Evolutionary conservation across 768 basidiomycete genomes (phyloP).

Genomic region (Auricularia sp.): DNA sequence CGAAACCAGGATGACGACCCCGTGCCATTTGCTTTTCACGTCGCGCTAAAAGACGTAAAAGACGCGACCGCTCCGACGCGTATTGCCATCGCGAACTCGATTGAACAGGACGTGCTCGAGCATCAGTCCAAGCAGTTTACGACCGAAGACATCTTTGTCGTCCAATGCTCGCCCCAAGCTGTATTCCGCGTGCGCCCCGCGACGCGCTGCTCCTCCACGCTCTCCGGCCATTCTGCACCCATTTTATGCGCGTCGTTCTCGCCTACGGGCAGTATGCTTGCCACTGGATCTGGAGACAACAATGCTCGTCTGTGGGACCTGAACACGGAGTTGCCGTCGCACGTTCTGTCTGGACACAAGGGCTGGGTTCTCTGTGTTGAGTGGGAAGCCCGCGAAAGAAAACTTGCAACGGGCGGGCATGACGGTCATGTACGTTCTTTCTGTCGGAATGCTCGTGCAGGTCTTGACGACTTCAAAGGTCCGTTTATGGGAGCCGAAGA

Average conservation of each 20-base stretch:
- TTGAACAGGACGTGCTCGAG: conserved; percentile 68
- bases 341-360: conserved; percentile 77
- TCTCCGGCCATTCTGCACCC: conserved; percentile 84
- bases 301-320: conserved; percentile 92
- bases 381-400: conserved; percentile 90
- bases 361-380: conserved; percentile 97
- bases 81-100: conserved; percentile 75
- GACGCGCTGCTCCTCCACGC: conserved; percentile 85
- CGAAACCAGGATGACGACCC: conserved; percentile 66
- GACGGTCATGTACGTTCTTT: conserved; percentile 65
- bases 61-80: conserved; percentile 53
- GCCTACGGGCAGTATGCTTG: conserved; percentile 82
- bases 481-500: conserved; percentile 88
- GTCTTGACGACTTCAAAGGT: conserved; percentile 30
- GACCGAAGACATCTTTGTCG: conserved; percentile 76
- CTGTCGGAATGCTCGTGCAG: neutral
- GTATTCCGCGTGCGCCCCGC: conserved; percentile 92
- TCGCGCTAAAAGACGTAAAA: conserved; percentile 54
- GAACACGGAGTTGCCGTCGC: conserved; percentile 83
- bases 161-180: conserved; percentile 90
- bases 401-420: conserved; percentile 86
- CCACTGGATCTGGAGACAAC: conserved; percentile 92
- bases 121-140: conserved; percentile 66
- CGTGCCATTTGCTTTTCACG: conserved; percentile 86
- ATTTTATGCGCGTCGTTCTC: conserved; percentile 95